Evolutionary conservation across 2,329 filamentous ascomycete genomes (phyloP).

Genomic region (Colletotrichum lentis): DNA sequence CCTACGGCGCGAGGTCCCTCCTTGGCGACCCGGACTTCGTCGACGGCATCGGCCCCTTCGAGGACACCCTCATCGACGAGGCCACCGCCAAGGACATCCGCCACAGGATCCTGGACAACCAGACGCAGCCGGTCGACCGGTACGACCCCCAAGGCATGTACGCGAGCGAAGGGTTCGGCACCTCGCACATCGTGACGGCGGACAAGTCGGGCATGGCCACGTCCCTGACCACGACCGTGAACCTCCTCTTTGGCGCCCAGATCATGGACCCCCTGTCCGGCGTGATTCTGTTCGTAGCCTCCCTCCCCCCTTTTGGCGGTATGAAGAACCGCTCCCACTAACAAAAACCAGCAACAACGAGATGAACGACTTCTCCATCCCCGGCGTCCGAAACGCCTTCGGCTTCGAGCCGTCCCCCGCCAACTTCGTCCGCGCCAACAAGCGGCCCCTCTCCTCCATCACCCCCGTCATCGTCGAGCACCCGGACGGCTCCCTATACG

Average conservation of each 20-base stretch:
- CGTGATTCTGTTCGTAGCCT: slow-evolving; percentile 69
- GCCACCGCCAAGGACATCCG: slow-evolving; percentile 67
- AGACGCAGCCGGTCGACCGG: slow-evolving; percentile 74
- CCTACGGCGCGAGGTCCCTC: slow-evolving; percentile 79
- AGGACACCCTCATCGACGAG: slow-evolving; percentile 72
- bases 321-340: slow-evolving; percentile 15
- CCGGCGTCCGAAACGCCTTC: slow-evolving; percentile 79
- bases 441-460: slow-evolving; percentile 85
- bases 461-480: slow-evolving; percentile 78
- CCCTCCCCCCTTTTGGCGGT: slow-evolving; percentile 39
- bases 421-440: slow-evolving; percentile 83
- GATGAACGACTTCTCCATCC: slow-evolving; percentile 87
- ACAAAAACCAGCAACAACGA: slow-evolving; percentile 61
- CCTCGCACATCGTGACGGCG: slow-evolving; percentile 75
- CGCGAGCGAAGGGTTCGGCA: slow-evolving; percentile 74
- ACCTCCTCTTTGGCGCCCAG: slow-evolving; percentile 82
- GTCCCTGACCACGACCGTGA: slow-evolving; percentile 86
- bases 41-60: slow-evolving; percentile 66
- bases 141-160: slow-evolving; percentile 77
- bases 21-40: slow-evolving; percentile 86
- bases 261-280: slow-evolving; percentile 84
- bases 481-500: slow-evolving; percentile 69
- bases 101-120: slow-evolving; percentile 73
- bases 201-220: slow-evolving; percentile 79
- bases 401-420: slow-evolving; percentile 80